Evolutionary conservation across 2,329 filamentous ascomycete species (phyloP), one percentile per base, ranked within the genome.

Genomic region (Grosmannia huntii): DNA sequence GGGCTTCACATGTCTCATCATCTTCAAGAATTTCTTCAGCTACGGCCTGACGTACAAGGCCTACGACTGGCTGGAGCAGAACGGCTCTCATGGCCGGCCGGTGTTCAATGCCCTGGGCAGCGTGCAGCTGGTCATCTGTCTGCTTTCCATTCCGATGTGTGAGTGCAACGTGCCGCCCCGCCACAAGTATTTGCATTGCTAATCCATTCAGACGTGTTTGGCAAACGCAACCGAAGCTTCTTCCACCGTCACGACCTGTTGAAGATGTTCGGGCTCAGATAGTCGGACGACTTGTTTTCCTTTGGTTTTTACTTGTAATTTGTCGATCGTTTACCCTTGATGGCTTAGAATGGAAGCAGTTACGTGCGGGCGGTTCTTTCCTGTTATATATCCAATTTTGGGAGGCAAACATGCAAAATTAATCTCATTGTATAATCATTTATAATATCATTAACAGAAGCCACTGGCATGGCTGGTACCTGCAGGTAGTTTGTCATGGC

Each of bases 21-120:
- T 96, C 57, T 96, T 96, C 77, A 96, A 96, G 73, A 96, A 96
- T 71, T 80, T 96, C 62, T 95, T 96, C 73, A 88, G 85, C 62
- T 96, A 95, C 66, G 82, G 84, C 7, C 75, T 96, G 58, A 95
- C 91, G 0, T 95, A 85, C 69, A 86, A 82, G 64, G 90, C 89
- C 1, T 95, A 89, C 66, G 77, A 90, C 59, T 96, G 92, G 91
- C 77, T 96, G 28, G 77, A 86, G 11, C 63, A 73, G 0, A 82
- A 82, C 1, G 81, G 85, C n/a, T 80, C 83, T 60, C 76, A 79
- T 53, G 69, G 70, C 5, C 75, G 73, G 28, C 69, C 68, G 4
- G 65, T 72, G 0, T 92, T 96, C 71, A 78, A 87, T 57, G 78
- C 81, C 23, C 79, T 96, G 53, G 85, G 82, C 1, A 86, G 83